Percentiles rank a stretch among this genome's conserved stretches.
Evolutionary conservation across 2,329 filamentous ascomycete genomes (phyloP).

Genomic region (Achaetomium macrosporum): DNA sequence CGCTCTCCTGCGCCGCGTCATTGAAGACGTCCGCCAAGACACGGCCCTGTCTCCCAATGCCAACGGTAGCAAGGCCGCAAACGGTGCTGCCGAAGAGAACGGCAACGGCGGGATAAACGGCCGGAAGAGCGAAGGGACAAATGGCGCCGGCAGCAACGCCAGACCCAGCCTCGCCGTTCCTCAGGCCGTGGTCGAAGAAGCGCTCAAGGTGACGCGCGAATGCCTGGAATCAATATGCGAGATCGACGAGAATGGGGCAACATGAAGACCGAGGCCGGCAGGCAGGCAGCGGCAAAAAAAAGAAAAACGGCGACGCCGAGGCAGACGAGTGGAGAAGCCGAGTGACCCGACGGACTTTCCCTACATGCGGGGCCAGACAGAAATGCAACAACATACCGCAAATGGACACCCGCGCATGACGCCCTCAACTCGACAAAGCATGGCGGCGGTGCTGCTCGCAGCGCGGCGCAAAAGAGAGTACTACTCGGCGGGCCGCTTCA

Average conservation of each 20-base stretch:
- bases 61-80: constrained; percentile 26
- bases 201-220: constrained; percentile 53
- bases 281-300: background rate
- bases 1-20: constrained; percentile 52
- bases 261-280: background rate
- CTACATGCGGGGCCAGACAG: too few species aligned
- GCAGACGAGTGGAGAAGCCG: too few species aligned
- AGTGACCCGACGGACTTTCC: too few species aligned
- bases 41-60: constrained; percentile 32
- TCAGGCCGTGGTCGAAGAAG: constrained; percentile 54
- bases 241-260: constrained; percentile 27
- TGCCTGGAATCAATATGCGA: constrained; percentile 48
- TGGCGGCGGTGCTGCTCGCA: too few species aligned
- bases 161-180: constrained; percentile 49
- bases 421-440: too few species aligned
- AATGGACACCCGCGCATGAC: too few species aligned
- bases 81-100: constrained; percentile 30
- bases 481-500: too few species aligned
- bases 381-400: too few species aligned
- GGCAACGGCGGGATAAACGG: constrained; percentile 29
- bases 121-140: constrained; percentile 21
- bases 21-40: constrained; percentile 56
- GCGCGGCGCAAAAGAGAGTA: too few species aligned
- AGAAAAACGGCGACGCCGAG: too few species aligned
- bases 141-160: constrained; percentile 26